Base-by-base conservation (phyloP, 495 filamentous ascomycete genomes). In the Podospora australis region DNA sequence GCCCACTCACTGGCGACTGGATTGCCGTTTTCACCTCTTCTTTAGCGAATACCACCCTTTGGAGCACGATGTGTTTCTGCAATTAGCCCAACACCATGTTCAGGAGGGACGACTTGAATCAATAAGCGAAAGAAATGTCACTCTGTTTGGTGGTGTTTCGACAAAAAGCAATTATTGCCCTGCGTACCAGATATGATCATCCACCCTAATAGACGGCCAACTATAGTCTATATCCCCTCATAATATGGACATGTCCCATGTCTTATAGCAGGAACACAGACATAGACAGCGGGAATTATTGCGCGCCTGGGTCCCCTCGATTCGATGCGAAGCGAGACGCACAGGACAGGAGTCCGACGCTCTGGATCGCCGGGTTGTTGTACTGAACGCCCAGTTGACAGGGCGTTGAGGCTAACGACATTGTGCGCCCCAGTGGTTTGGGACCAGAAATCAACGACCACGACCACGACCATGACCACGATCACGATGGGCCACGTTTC, bases 21-120 rank as follows among this genome's bases (percentile, higher is more conserved):
- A 39, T 38, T 36, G n/a, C 28, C 28, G 28, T n/a, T 24, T 34
- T 50, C 29, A 11, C 24, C 22, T 5, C 16, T 32, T 24, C 9
- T 24, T 49, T 52, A 56, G 45, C 48, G 53, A 56, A 52, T 52
- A 46, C 44, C 34, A 50, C 48, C 42, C 32, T 22, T 25, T 13
- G 13, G 4, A 25, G 9, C 17, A 38, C 6, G 34, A n/a, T 4
- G 5, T 36, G 13, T 36, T 16, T 16, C n/a, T 16, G 11, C 13
- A 36, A 36, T n/a, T n/a, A 6, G 10, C 4, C 29, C 39, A 36
- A 43, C 26, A 11, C 30, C n/a, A 40, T 39, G 20, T 34, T 24
- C 40, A 25, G 23, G 20, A 24, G 17, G 11, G 4, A 19, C 17
- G 13, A n/a, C 19, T 10, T 23, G 22, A 43, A 43, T 43, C 22